These are phyloP conservation scores for Aspergillus fijiensis DNA, from an alignment of 2,329 filamentous ascomycete genomes.

Conservation along the genomic window DNA sequence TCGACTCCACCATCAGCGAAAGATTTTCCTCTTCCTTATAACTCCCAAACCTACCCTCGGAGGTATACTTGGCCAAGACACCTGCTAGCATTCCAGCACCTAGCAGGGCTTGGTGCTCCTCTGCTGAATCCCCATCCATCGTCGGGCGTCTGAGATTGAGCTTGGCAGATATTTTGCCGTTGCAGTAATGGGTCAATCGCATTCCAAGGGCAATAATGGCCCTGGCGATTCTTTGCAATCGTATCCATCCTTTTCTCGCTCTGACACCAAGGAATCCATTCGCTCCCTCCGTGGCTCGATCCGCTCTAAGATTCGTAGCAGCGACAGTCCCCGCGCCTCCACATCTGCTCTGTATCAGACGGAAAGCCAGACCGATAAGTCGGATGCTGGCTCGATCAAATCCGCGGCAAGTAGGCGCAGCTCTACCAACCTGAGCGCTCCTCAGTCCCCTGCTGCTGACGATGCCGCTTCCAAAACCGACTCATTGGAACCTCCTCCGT, in stretches of 20 bases:
- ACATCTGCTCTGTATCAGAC: conserved; percentile 61
- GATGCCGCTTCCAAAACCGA: conserved; percentile 49
- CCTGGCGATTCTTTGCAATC: conserved; percentile 68
- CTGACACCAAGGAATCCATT: conserved; percentile 88
- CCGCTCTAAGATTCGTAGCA: conserved; percentile 74
- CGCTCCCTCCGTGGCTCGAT: conserved; percentile 79
- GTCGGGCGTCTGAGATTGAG: conserved; percentile 25
- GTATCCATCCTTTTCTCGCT: conserved; percentile 87
- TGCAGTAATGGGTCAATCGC: conserved; percentile 51
- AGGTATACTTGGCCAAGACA: conserved; percentile 26
- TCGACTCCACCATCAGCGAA: conserved; percentile 1
- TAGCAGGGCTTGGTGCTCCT: conserved; percentile 24
- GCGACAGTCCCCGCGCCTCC: conserved; percentile 80
- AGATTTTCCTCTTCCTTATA: conserved; percentile 20
- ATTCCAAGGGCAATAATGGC: conserved; percentile 56
- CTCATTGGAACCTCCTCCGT: conserved; percentile 70
- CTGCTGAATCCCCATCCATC: conserved; percentile 23
- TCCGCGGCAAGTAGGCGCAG: conserved; percentile 59
- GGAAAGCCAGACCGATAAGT: conserved; percentile 60
- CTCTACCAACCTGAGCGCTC: conserved; percentile 28
- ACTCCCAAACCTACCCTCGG: conserved; percentile 10
- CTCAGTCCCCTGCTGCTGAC: conserved; percentile 38
- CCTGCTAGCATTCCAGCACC: conserved; percentile 28
- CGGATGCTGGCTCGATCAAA: conserved; percentile 72
- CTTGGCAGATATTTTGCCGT: conserved; percentile 35